Conservation (phyloP, 73 alveolate genomes). For the Paramecium tetraurelia region DNA sequence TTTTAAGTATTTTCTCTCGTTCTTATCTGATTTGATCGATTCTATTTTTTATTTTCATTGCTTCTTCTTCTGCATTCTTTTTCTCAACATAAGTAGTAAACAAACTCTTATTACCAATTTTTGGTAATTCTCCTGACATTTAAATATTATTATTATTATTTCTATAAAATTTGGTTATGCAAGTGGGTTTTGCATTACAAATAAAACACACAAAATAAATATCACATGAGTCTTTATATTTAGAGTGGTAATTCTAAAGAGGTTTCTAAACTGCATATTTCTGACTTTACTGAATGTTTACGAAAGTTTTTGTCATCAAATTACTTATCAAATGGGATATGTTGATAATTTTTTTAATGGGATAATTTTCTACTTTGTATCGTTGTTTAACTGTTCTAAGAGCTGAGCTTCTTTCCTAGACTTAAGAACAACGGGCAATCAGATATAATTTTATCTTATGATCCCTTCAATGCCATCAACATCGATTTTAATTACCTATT, state of each 20-base stretch:
- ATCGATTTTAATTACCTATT: neutral
- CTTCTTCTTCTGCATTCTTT: slow-evolving; percentile 15
- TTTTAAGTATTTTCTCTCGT: slow-evolving; percentile 1
- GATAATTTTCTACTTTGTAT: neutral
- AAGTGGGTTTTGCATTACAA: neutral
- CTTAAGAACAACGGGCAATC: neutral
- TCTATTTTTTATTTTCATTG: neutral
- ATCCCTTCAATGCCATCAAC: neutral
- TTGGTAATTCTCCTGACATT: slow-evolving; percentile 33
- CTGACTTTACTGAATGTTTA: neutral
- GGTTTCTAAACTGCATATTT: neutral
- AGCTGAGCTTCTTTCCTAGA: neutral
- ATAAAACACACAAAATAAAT: neutral
- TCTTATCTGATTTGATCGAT: slow-evolving; percentile 8
- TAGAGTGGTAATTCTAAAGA: neutral
- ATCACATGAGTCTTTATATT: neutral
- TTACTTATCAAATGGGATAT: neutral
- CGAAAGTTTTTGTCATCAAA: neutral
- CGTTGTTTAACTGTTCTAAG: neutral
- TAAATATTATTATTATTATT: neutral
- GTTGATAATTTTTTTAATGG: neutral
- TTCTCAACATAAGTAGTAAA: slow-evolving; percentile 4
- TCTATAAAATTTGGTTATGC: neutral
- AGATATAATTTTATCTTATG: neutral
- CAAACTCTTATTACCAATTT: neutral